Evolutionary conservation across 305 asterid species (phyloP), one percentile per base, ranked within the genome.

Genomic region (Plantago rigida): DNA sequence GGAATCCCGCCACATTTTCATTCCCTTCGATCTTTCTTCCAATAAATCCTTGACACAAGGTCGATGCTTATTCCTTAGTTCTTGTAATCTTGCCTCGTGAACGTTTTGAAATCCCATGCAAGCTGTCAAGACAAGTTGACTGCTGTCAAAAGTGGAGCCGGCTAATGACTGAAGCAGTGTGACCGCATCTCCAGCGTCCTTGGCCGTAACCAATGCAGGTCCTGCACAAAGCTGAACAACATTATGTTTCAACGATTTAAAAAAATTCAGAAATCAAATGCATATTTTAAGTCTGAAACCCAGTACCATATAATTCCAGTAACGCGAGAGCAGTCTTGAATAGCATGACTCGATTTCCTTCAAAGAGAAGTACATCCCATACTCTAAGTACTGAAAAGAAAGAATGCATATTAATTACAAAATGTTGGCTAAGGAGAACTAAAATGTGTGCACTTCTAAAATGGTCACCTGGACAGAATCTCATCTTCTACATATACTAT

Each of bases 171-270:
- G 99, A 73, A 93, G 85, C 56, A 93, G 87, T 17, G 96, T 85
- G 69, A 93, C 85, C n/a, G 99, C 99, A 71, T 93, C 99, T 69
- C 99, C 99, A 64, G 96, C 99, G 81, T 93, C 99, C 77, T 87
- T 87, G 29, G 99, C 81, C 51, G 94, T 89, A 76, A 79, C 96
- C 75, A 93, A 79, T 70, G 99, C 99, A 69, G 99, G 97, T 62
- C 99, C 99, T 93, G 69, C 72, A 64, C 75, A 77, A 68, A 75
- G 73, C 79, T 74, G 71, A 67, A 53, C 62, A 63, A 71, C 51
- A 61, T 58, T 76, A 71, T 77, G 79, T 69, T 54, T 60, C 76
- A 59, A 1, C 26, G 26, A 11, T 5, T 15, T 13, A 19, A 17
- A 42, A 46, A 29, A 5, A 29, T 11, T 51, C 52, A 10, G 24